Evolutionary conservation across 805 yeast species (phyloP), one percentile per base, ranked within the genome.

Genomic region (Dipodascus albidus): DNA sequence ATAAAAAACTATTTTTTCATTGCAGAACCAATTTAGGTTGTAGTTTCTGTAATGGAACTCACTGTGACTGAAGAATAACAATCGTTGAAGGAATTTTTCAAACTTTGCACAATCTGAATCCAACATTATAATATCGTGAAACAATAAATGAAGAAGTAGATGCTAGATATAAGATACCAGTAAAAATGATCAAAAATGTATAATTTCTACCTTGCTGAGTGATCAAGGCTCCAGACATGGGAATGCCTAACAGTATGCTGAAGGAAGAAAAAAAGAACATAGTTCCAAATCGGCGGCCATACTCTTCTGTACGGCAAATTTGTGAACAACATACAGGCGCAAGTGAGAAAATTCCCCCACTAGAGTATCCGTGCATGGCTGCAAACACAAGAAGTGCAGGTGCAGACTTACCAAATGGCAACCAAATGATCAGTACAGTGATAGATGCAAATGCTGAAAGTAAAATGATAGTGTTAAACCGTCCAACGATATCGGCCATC

Each of bases 291-390:
- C 81, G 70, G 58, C 74, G 74, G 4, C 83, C 83, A 61, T 78
- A 79, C 57, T 73, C 75, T 49, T 74, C 76, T 1, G 77, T 74
- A 52, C 76, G 73, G n/a, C 83, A 78, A 35, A 82, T 78, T 51
- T 77, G 80, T 0, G 81, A 82, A 38, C 78, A 70, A 58, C 84
- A 77, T 1, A 78, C 80, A 1, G 85, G 85, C 15, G 80, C 75
- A 49, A 81, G 61, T 2, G 84, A 74, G 50, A 81, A 67, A 2
- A 80, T 76, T 0, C 83, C 74, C 2, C 83, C 79, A 2, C 82
- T 72, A 49, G 75, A 68, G 54, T 81, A 74, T 0, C 87, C 87
- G 62, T 75, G 80, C 2, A 77, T 57, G 1, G 68, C 71, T 14
- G 79, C 67, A 57, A 77, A 80, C 1, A 74, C 75, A 64, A 71